Evolutionary conservation across 2,329 filamentous ascomycete species (phyloP).

Genomic region (Parascedosporium putredinis): DNA sequence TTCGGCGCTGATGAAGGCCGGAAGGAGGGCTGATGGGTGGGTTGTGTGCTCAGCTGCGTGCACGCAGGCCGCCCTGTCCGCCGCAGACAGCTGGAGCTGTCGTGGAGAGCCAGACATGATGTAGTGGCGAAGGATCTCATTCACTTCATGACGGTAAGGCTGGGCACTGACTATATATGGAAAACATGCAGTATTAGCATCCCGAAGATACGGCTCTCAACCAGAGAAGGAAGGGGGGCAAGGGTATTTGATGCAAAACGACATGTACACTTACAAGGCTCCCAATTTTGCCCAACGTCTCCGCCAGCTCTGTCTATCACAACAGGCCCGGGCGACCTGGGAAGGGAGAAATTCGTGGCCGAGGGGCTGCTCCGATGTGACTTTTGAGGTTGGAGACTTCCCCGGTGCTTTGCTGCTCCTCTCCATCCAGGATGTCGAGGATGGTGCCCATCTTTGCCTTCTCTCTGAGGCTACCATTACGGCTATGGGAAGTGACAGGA

Average conservation of each 20-base stretch:
- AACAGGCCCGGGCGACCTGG: conserved; percentile 9
- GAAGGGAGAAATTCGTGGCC: conserved; percentile 7
- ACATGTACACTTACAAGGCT: conserved; percentile 5
- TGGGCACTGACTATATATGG: conserved; percentile 56
- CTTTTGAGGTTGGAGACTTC: neutral
- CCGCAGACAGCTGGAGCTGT: conserved; percentile 59
- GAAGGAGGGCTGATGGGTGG: conserved; percentile 60
- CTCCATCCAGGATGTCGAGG: conserved; percentile 10
- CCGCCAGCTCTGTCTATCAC: neutral
- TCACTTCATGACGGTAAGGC: conserved; percentile 66
- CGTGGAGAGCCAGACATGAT: conserved; percentile 56
- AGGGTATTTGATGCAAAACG: neutral
- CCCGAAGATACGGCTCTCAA: neutral
- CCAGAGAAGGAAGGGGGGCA: neutral
- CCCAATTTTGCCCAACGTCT: neutral
- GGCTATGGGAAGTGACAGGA: conserved; percentile 6
- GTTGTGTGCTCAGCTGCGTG: conserved; percentile 65
- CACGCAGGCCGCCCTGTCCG: conserved; percentile 41
- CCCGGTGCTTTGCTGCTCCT: neutral
- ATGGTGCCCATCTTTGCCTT: conserved; percentile 10
- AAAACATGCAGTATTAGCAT: neutral
- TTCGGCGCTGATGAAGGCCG: conserved; percentile 52
- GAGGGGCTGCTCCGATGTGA: neutral
- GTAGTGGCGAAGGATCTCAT: conserved; percentile 65
- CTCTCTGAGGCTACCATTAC: conserved; percentile 9